Percentiles rank a stretch among this genome's conserved stretches.
Evolutionary conservation across 805 yeast genomes (phyloP).

Genomic region (Sugiyamaella chiloensis): DNA sequence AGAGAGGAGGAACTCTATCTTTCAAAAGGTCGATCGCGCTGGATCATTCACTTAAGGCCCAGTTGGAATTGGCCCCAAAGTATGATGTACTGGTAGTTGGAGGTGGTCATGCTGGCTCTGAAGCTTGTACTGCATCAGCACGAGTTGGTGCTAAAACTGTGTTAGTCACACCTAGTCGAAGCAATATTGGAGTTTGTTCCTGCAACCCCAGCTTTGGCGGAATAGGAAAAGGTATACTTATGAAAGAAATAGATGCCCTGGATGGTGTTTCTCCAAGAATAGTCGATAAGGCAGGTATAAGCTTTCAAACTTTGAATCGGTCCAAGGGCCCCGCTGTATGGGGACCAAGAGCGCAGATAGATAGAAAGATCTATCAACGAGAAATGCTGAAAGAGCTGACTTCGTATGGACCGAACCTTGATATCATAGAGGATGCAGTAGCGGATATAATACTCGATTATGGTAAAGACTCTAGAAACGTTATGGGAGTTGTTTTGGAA

Average conservation of each 20-base stretch:
- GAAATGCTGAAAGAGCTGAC: constrained; percentile 74
- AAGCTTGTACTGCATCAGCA: constrained; percentile 93
- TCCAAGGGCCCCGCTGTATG: constrained; percentile 96
- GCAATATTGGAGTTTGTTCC: constrained; percentile 87
- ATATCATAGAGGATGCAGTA: constrained; percentile 69
- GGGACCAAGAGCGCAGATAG: constrained; percentile 98
- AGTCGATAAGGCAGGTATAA: constrained; percentile 92
- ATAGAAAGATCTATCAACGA: constrained; percentile 67
- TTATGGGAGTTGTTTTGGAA: constrained; percentile 70
- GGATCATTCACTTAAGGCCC: constrained; percentile 13
- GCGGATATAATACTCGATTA: constrained; percentile 72
- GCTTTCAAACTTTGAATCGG: constrained; percentile 78
- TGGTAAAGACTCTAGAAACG: constrained; percentile 21
- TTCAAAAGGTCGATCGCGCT: constrained; percentile 15
- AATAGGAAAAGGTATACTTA: constrained; percentile 91
- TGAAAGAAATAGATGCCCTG: constrained; percentile 91
- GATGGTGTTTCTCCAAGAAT: constrained; percentile 87
- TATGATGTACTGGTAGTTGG: constrained; percentile 84
- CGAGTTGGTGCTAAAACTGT: constrained; percentile 70
- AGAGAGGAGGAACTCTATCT: too few relatives aligned
- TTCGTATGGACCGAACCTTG: constrained; percentile 52
- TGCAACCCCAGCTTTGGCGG: constrained; percentile 99
- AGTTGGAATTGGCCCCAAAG: constrained; percentile 15
- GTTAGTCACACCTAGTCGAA: constrained; percentile 69
- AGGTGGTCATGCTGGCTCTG: constrained; percentile 99